These are phyloP conservation scores for Zymoseptoria ardabiliae DNA, from an alignment of 2,329 filamentous ascomycete genomes.

Conservation along the genomic window DNA sequence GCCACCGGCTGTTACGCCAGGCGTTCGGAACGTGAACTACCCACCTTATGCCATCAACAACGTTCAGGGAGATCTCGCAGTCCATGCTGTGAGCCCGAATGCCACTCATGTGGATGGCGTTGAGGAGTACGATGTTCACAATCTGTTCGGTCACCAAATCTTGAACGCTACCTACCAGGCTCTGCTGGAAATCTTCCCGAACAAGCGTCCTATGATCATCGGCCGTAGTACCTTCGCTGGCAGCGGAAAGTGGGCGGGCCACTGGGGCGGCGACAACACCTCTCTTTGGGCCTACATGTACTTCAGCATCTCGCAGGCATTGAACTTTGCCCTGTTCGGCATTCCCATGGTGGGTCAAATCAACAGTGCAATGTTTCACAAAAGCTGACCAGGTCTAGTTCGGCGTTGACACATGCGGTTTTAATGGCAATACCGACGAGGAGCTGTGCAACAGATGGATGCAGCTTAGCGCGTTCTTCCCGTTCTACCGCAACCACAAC, in stretches of 20 bases:
- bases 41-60: constrained; percentile 30
- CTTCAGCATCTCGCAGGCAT: constrained; percentile 68
- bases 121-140: constrained; percentile 77
- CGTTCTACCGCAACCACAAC: constrained; percentile 75
- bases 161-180: constrained; percentile 69
- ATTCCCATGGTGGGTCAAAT: constrained; percentile 54
- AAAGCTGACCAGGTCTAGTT: constrained; percentile 40
- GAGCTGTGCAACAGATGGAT: constrained; percentile 70
- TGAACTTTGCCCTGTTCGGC: constrained; percentile 66
- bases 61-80: constrained; percentile 62
- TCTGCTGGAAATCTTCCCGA: constrained; percentile 55
- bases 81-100: constrained; percentile 68
- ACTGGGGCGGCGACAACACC: constrained; percentile 72
- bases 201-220: constrained; percentile 75
- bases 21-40: constrained; percentile 24
- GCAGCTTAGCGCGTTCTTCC: constrained; percentile 66
- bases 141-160: constrained; percentile 67
- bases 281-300: constrained; percentile 67
- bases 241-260: constrained; percentile 65
- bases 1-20: constrained; percentile 19
- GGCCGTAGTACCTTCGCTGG: constrained; percentile 75
- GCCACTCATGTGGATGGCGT: constrained; percentile 67
- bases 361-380: not conserved
- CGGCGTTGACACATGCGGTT: constrained; percentile 62
- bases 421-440: constrained; percentile 58